Percentiles rank a stretch among this genome's conserved stretches.
Conservation (phyloP, 2,329 filamentous ascomycete genomes). For the Aspergillus aculeatinus region DNA sequence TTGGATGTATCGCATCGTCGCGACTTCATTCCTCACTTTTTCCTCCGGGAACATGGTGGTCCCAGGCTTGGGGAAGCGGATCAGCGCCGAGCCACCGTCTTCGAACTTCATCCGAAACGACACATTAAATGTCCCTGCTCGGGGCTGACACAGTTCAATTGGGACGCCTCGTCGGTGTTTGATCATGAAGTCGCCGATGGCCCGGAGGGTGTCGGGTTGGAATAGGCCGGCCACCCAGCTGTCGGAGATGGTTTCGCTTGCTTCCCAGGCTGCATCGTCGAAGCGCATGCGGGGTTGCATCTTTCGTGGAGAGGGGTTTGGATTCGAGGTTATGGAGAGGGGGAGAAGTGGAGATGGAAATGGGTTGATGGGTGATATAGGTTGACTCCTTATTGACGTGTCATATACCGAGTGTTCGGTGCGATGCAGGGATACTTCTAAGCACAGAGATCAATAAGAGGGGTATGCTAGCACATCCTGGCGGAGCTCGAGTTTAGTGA, state of each 20-base stretch:
- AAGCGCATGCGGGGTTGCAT: background rate
- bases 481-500: no score
- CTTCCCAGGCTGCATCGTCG: slow-evolving; percentile 13
- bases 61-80: slow-evolving; percentile 19
- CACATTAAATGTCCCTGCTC: slow-evolving; percentile 23
- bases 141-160: slow-evolving; percentile 6
- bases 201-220: background rate
- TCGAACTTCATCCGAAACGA: slow-evolving; percentile 22
- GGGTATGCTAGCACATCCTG: no score
- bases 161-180: slow-evolving; percentile 3
- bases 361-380: no score
- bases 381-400: no score
- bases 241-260: slow-evolving; percentile 6
- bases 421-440: no score
- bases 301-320: no score
- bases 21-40: slow-evolving; percentile 24
- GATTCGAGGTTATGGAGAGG: no score
- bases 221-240: slow-evolving; percentile 3
- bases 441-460: no score
- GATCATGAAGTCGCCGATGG: slow-evolving; percentile 14
- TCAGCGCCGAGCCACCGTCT: slow-evolving; percentile 14
- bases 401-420: no score
- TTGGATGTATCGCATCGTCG: slow-evolving; percentile 18
- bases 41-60: slow-evolving; percentile 28
- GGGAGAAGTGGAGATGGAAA: no score